Evolutionary conservation across 306 rosid species (phyloP), one percentile per base, ranked within the genome.

Genomic region (Echinosophora koreensis): DNA sequence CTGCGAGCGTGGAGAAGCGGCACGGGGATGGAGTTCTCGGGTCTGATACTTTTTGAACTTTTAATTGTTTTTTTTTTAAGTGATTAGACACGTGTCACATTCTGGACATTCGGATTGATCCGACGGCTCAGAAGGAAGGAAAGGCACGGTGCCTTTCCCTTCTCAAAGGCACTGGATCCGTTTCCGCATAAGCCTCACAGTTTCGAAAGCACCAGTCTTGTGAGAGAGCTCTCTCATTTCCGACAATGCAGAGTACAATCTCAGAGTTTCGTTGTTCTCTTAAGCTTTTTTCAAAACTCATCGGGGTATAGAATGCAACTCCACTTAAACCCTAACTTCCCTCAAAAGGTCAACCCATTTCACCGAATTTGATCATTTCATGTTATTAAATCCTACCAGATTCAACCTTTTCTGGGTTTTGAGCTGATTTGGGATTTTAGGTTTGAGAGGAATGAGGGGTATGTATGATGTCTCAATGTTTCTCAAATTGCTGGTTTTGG

Each of bases 221-320:
- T 10, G 14, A 44, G 58, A 46, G 55, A 55, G 80, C 66, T 69
- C 64, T 76, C 69, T 84, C 74, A 74, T 78, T 85, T 84, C 86
- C 83, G 70, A 58, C 87, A 57, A 87, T 81, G 93, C 85, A 51
- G 62, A 81, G 78, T 76, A 84, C 85, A 89, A 84, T 89, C 87
- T 81, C 77, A 62, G 73, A 63, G 80, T 79, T 84, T 84, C 84
- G 82, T 78, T 89, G 82, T 73, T 83, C 71, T 82, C 67, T 65
- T 46, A 35, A 76, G 81, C 85, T 84, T 82, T 80, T 69, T 87
- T 85, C 50, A 34, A 17, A 67, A 42, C 27, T 61, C 62, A n/a
- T 11, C 46, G 14, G 63, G 15, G n/a, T 57, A 17, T 69, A 59
- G 54, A 58, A 64, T 51, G 81, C 51, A 49, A 72, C 79, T 74